These are phyloP conservation scores for Saccharomycopsis oosterbeekiorum DNA, from an alignment of 805 yeast species.

Conservation along the genomic window DNA sequence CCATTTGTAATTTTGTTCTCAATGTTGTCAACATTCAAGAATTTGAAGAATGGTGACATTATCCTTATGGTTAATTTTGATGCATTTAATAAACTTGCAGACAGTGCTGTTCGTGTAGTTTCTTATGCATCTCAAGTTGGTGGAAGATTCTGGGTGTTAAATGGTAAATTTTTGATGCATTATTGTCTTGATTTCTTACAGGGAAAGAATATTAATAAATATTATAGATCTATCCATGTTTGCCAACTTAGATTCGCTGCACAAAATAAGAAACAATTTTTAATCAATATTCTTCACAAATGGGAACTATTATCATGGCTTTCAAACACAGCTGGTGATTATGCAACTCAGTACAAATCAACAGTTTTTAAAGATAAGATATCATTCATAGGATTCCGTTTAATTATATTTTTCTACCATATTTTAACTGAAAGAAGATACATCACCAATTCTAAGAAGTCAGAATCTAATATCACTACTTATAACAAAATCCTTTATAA, in stretches of 20 bases:
- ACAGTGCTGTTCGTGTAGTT: slow-evolving; percentile 65
- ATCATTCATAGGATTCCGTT: slow-evolving; percentile 31
- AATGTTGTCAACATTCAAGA: background rate
- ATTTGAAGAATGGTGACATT: slow-evolving; percentile 8
- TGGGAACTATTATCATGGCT: slow-evolving; percentile 14
- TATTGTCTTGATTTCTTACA: slow-evolving; percentile 20
- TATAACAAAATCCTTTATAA: slow-evolving; percentile 5
- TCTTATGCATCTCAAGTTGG: slow-evolving; percentile 76
- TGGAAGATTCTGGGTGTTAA: slow-evolving; percentile 88
- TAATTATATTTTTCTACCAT: slow-evolving; percentile 22
- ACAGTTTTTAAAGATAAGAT: slow-evolving; percentile 34
- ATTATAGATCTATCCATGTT: slow-evolving; percentile 19
- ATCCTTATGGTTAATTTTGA: background rate
- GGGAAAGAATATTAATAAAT: slow-evolving; percentile 14
- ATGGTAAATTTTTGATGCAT: slow-evolving; percentile 59
- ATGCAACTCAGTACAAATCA: slow-evolving; percentile 23
- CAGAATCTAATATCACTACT: slow-evolving; percentile 3
- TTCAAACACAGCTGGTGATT: background rate
- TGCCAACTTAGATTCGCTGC: slow-evolving; percentile 13
- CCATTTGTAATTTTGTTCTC: slow-evolving; percentile 15
- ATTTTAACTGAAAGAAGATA: slow-evolving; percentile 17
- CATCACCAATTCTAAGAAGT: slow-evolving; percentile 1
- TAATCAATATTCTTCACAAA: slow-evolving; percentile 42
- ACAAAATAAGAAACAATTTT: slow-evolving; percentile 55
- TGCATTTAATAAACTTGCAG: slow-evolving; percentile 1